Evolutionary conservation across 1,139 yeast genomes (phyloP).

Genomic region (Pneumocystis jirovecii): DNA sequence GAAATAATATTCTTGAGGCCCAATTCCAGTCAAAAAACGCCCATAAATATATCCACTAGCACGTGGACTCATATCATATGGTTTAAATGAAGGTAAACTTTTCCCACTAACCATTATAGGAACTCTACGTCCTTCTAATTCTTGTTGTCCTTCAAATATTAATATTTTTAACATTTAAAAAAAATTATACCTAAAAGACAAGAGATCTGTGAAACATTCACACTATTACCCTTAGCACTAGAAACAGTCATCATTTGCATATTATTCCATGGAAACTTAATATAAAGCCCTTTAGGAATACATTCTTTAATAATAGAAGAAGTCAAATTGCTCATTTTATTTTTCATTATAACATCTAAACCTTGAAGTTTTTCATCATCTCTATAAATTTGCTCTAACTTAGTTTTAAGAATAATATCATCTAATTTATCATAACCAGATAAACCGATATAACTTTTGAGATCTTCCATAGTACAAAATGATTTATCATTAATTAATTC

Average conservation of each 20-base stretch:
- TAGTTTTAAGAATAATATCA: slow-evolving; percentile 55
- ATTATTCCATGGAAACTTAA: slow-evolving; percentile 84
- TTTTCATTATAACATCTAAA: slow-evolving; percentile 88
- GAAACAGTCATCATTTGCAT: slow-evolving; percentile 99
- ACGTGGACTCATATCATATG: slow-evolving; percentile 91
- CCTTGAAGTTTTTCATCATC: slow-evolving; percentile 87
- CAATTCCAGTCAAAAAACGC: slow-evolving; percentile 92
- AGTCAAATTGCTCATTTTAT: slow-evolving; percentile 82
- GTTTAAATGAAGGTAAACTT: slow-evolving; percentile 89
- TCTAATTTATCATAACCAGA: slow-evolving; percentile 34
- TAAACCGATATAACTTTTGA: slow-evolving; percentile 84
- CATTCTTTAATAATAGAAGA: slow-evolving; percentile 85
- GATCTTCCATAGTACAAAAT: slow-evolving; percentile 81
- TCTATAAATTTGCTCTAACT: slow-evolving; percentile 87
- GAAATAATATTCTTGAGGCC: slow-evolving; percentile 99
- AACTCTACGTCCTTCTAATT: slow-evolving; percentile 97
- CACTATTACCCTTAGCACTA: slow-evolving; percentile 98
- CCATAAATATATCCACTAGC: slow-evolving; percentile 98
- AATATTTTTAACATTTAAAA: background rate
- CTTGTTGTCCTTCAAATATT: slow-evolving; percentile 64
- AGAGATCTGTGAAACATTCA: slow-evolving; percentile 97
- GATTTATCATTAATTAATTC: slow-evolving; percentile 64
- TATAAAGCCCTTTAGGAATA: slow-evolving; percentile 93
- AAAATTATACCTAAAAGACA: slow-evolving; percentile 43
- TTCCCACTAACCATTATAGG: slow-evolving; percentile 99